Conservation (phyloP, 768 basidiomycete genomes). For the Suillus hirtellus region DNA sequence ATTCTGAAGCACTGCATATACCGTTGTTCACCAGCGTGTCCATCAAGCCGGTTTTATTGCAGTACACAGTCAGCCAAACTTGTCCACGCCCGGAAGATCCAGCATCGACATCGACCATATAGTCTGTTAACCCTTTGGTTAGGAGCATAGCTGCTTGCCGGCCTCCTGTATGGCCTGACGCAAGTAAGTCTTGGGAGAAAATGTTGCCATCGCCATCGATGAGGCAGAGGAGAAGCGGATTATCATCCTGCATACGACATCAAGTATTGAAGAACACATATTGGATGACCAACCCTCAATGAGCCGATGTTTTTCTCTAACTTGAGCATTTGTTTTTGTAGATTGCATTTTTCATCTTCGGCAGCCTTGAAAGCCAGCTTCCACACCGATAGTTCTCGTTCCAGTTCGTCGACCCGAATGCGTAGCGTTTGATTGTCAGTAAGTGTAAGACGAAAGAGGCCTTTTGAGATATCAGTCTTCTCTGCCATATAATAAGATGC, state of each 20-base stretch:
- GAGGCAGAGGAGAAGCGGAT: slow-evolving; percentile 38
- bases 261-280: slow-evolving; percentile 1
- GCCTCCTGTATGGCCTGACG: slow-evolving; percentile 34
- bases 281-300: slow-evolving; percentile 26
- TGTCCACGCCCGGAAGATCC: slow-evolving; percentile 29
- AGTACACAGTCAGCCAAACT: slow-evolving; percentile 40
- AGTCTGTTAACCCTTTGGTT: slow-evolving; percentile 36
- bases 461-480: slow-evolving; percentile 11
- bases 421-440: slow-evolving; percentile 33
- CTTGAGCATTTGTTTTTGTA: slow-evolving; percentile 27
- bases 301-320: slow-evolving; percentile 36
- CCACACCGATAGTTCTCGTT: slow-evolving; percentile 43
- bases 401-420: slow-evolving; percentile 35
- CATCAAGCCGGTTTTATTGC: slow-evolving; percentile 36
- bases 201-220: slow-evolving; percentile 45
- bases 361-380: slow-evolving; percentile 37
- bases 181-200: slow-evolving; percentile 35
- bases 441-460: slow-evolving; percentile 33
- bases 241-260: slow-evolving; percentile 34
- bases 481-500: neutral
- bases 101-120: slow-evolving; percentile 29
- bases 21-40: slow-evolving; percentile 31
- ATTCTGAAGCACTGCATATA: slow-evolving; percentile 35
- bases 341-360: slow-evolving; percentile 33
- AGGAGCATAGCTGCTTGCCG: slow-evolving; percentile 37